phyloP scores from a whole-genome alignment of 2,329 filamentous ascomycete species.

The Coniochaeta prunicola region DNA sequence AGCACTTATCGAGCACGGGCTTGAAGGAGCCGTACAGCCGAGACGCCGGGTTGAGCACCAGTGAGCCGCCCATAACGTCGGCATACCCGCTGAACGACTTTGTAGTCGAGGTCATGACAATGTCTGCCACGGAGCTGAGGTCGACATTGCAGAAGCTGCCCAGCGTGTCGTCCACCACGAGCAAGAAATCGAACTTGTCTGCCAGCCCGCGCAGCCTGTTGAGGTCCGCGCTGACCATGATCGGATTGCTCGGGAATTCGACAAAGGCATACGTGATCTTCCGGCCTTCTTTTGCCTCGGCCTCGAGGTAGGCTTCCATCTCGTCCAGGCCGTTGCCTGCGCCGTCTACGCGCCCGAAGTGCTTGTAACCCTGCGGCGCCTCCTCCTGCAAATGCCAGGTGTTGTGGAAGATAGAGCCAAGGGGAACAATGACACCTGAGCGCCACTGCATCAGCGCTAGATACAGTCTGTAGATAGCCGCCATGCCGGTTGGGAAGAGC shows the following conservation, averaged over 20 bases:
- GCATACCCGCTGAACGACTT: constrained; percentile 52
- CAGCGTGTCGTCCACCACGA: constrained; percentile 42
- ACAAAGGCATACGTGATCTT: constrained; percentile 37
- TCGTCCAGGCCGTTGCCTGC: constrained; percentile 27
- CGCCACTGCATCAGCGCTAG: constrained; percentile 26
- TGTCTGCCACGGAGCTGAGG: constrained; percentile 38
- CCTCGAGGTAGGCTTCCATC: constrained; percentile 37
- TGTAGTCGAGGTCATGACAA: constrained; percentile 46
- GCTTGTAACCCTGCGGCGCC: constrained; percentile 33
- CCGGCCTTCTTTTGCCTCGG: constrained; percentile 27
- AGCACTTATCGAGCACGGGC: constrained; percentile 17
- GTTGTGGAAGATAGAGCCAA: constrained; percentile 45
- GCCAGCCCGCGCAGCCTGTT: constrained; percentile 27
- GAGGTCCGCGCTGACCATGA: constrained; percentile 34
- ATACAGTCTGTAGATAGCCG: constrained; percentile 36
- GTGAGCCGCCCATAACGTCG: constrained; percentile 46
- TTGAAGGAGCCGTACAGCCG: constrained; percentile 30
- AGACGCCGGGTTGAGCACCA: constrained; percentile 40
- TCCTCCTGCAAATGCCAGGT: constrained; percentile 41
- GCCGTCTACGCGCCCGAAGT: constrained; percentile 36
- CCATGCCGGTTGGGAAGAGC: constrained; percentile 49
- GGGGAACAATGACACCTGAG: constrained; percentile 28
- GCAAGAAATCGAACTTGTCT: constrained; percentile 34
- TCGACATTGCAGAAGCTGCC: constrained; percentile 43
- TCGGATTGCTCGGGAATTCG: constrained; percentile 43